Evolutionary conservation across 208 protist genomes (phyloP), one percentile per base, ranked within the genome.

Genomic region (Naegleria lovaniensis): DNA sequence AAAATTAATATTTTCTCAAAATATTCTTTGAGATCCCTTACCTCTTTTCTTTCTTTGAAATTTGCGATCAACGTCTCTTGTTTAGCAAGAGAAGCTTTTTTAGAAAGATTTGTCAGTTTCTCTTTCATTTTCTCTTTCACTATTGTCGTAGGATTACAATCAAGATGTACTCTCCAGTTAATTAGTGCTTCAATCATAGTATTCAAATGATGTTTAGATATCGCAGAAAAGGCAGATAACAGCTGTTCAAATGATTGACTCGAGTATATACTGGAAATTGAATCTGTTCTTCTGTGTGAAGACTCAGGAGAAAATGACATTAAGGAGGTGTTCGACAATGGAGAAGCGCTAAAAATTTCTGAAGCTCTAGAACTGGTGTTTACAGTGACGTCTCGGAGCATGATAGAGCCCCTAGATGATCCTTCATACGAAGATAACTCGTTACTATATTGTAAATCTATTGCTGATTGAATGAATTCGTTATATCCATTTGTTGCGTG

Each of bases 141-240:
- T 0, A 40, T 15, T 48, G 19, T 48, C 2, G 11, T 39, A 39
- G 85, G 41, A 19, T 9, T 58, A 38, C 85, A 88, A 58, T 88
- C 43, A 29, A 88, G 15, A 36, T 88, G 39, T 38, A 39, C 25
- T 88, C 85, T 88, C 85, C 85, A 88, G 39, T 88, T n/a, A 39
- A 58, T 40, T 22, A 88, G n/a, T 39, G 43, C 39, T 33, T 88
- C 85, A 38, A 88, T 58, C 85, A 58, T 38, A 39, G 85, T 13
- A 88, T 88, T 88, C 55, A 88, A 58, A 88, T 58, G 19, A 39
- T 88, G 85, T 58, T 58, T 88, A 0, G 85, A 88, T 29, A 88
- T 39, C 36, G 85, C 40, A 43, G 85, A 29, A 38, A 88, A 88
- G 36, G 85, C 85, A n/a, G 85, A 51, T 6, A 88, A 38, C 22